phyloP scores from a whole-genome alignment of 208 protist genomes.

The Crithidia thermophila region DNA sequence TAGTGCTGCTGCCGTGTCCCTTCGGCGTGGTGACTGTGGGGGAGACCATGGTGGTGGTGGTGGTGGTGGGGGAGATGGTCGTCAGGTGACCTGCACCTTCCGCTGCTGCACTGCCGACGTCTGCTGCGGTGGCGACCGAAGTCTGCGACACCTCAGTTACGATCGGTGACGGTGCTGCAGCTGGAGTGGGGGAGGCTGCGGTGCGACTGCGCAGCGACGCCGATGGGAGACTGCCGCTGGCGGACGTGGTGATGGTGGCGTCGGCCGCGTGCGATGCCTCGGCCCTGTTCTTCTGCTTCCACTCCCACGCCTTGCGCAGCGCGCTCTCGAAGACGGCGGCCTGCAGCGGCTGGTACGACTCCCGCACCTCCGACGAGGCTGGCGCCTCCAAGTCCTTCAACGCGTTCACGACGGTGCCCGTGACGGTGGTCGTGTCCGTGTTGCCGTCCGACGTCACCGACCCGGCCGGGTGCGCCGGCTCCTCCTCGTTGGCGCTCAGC shows the following conservation, averaged over 20 bases:
- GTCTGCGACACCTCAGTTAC: background rate
- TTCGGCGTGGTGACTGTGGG: too few species aligned
- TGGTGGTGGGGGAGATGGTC: too few species aligned
- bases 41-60: too few species aligned
- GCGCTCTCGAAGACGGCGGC: slow-evolving; percentile 2
- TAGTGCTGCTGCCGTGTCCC: background rate
- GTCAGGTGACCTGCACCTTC: too few species aligned
- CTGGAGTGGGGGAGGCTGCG: background rate
- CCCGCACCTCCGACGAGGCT: background rate
- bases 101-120: background rate
- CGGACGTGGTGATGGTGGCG: background rate
- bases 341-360: slow-evolving; percentile 15
- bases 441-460: background rate
- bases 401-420: slow-evolving; percentile 6
- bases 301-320: slow-evolving; percentile 15
- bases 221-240: background rate
- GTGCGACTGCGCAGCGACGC: background rate
- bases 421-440: slow-evolving; percentile 2
- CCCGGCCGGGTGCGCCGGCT: background rate
- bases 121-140: background rate
- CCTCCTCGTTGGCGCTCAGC: slow-evolving; percentile 3
- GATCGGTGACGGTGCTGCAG: background rate
- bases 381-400: background rate
- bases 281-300: background rate
- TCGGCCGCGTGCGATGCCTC: background rate